These are phyloP conservation scores for Plasmodium cynomolgi DNA, from an alignment of 169 alveolate genomes.

Conservation along the genomic window DNA sequence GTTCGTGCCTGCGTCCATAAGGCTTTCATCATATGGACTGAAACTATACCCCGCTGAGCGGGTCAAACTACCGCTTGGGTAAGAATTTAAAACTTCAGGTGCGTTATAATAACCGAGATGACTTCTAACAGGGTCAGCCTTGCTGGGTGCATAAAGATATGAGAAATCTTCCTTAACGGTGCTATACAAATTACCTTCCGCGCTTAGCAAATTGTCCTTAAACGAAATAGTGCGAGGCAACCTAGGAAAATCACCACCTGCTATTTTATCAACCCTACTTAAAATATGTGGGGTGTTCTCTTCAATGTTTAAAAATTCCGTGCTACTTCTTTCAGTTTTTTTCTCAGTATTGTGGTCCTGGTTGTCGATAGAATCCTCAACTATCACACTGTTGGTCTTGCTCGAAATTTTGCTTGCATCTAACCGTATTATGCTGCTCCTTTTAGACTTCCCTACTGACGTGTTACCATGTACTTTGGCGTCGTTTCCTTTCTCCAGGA, in stretches of 20 bases:
- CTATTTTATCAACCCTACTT: background rate
- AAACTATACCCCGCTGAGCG: background rate
- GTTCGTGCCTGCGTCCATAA: background rate
- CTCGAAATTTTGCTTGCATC: slow-evolving; percentile 35
- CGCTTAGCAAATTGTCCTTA: slow-evolving; percentile 7
- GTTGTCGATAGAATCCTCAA: slow-evolving; percentile 5
- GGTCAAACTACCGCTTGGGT: background rate
- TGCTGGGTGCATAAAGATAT: slow-evolving; percentile 19
- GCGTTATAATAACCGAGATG: slow-evolving; percentile 8
- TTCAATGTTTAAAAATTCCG: slow-evolving; percentile 9
- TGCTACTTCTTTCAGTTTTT: background rate
- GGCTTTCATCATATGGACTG: background rate
- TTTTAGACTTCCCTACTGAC: slow-evolving; percentile 9
- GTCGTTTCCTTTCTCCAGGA: background rate
- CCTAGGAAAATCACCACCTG: background rate
- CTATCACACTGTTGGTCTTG: slow-evolving; percentile 25
- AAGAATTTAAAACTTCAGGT: background rate
- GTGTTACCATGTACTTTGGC: background rate
- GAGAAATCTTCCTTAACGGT: background rate
- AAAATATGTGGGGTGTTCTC: background rate
- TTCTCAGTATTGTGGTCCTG: background rate
- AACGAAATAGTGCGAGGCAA: background rate
- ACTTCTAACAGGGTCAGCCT: background rate
- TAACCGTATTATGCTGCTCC: background rate
- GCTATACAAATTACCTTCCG: slow-evolving; percentile 25